Base-by-base conservation (phyloP, 345 rosid genomes). In the Citrus inodora region DNA sequence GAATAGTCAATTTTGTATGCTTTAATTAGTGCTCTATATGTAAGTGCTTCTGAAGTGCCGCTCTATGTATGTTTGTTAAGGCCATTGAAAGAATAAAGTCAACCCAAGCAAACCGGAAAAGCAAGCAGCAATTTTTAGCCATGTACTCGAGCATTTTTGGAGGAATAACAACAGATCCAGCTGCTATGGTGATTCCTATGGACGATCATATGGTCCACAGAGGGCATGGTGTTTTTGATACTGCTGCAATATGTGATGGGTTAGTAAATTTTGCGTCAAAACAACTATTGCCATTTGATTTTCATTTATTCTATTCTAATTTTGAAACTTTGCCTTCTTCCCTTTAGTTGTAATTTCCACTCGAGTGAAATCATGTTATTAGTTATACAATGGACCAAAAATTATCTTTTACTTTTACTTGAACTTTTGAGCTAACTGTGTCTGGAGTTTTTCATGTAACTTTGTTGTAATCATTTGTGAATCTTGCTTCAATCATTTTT, bases 191-290 rank as follows among this genome's bases (percentile, higher is more conserved):
- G 79, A 86, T 95, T 78, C 99, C 99, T 42, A 74, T 94, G 80
- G 97, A 95, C 82, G 99, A 94, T 48, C 98, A 94, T 82, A 91
- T 94, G 97, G 97, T 93, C 70, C 99, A 94, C 82, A 84, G 99
- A 70, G 98, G 98, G 28, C 98, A 94, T 67, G 98, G 98, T 33
- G 94, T 95, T 83, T 95, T 95, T 78, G 99, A 95, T 79, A 94
- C 99, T 42, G 91, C 97, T 21, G 91, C 90, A 6, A 91, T 94
- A 78, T 42, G 87, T 75, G 87, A 93, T 17, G 97, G 98, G 98
- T 93, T 62, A 77, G 97, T 87, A 51, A 38, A 33, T 67, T 38
- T 46, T 24, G 53, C 38, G 33, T 75, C 61, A 55, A 16, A 65
- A 22, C 33, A 42, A 66, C 4, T 10, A 25, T 14, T n/a, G 5